phyloP scores from a whole-genome alignment of 2,329 filamentous ascomycete species.

The Alternaria novae-zelandiae region DNA sequence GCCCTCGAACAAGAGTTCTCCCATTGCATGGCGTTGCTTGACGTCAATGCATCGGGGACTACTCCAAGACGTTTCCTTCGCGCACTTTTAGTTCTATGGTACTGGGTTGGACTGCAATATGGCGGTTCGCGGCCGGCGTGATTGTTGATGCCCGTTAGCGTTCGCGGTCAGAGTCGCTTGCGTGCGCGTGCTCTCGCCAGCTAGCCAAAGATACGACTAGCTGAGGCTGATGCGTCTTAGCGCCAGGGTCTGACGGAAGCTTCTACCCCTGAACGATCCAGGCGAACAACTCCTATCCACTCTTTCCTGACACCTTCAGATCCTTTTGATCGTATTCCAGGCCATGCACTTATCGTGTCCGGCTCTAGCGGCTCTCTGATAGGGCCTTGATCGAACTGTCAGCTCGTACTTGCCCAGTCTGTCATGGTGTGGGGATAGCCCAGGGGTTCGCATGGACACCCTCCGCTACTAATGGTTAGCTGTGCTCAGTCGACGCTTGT shows the following conservation, averaged over 20 bases:
- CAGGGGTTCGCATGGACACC: conserved; percentile 20
- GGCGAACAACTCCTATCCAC: conserved; percentile 24
- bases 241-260: conserved; percentile 14
- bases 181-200: conserved; percentile 7
- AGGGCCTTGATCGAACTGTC: conserved; percentile 9
- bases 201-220: conserved; percentile 14
- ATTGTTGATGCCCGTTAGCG: neutral
- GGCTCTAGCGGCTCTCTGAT: conserved; percentile 13
- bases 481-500: conserved; percentile 21
- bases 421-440: conserved; percentile 20
- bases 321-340: conserved; percentile 21
- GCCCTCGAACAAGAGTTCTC: conserved; percentile 14
- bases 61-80: neutral
- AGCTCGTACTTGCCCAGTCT: conserved; percentile 19
- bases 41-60: neutral
- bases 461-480: conserved; percentile 22
- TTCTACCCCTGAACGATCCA: conserved; percentile 13
- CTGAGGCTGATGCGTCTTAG: conserved; percentile 14
- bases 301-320: conserved; percentile 19
- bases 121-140: neutral
- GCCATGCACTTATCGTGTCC: conserved; percentile 24
- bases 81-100: neutral
- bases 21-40: conserved; percentile 37
- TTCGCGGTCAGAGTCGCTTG: conserved; percentile 14
- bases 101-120: neutral